Evolutionary conservation across 2,329 filamentous ascomycete species (phyloP), one percentile per base, ranked within the genome.

Genomic region (Colletotrichum sp.): DNA sequence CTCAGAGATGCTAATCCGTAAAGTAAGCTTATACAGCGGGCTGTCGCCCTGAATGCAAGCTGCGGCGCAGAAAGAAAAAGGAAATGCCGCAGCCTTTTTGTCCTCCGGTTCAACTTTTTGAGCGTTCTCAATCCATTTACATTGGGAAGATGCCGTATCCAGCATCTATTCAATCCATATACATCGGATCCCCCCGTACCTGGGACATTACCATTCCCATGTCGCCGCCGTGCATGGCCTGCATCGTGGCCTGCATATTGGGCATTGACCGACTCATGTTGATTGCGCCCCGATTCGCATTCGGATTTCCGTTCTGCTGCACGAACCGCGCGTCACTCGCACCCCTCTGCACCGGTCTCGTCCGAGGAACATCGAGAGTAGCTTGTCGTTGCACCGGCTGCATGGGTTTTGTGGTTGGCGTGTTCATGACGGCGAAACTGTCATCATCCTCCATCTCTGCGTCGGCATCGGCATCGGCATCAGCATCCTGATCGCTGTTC

Each of bases 381-480:
- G 83, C 80, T 39, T 87, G 85, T 59, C 85, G 83, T 71, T 86
- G 86, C 72, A 87, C 81, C 18, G 84, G 81, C 24, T 84, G 82
- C 59, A 78, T 77, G 21, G 80, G 78, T 74, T 87, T 87, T 8
- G 83, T 78, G 6, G 85, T 81, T 30, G 86, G 85, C 4, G 85
- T 81, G 67, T 84, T 85, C 80, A 91, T 88, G 69, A 90, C 88
- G 9, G 88, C 86, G 75, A 90, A 91, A 69, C 85, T 87, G 61
- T 91, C 90, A 68, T 90, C 90, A 48, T 92, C 90, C 61, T 92
- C 90, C 90, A 92, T 92, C 72, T 89, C 88, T 10, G 70, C 77
- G 32, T 81, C 79, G 28, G 86, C 86, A 43, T 88, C 86, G 82
- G 86, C 87, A 61, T 85, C 78, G 9, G 71, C 72, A 60, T 85